Evolutionary conservation across 179 eudicot species (phyloP).

Genomic region (Heliamphora pulchella): DNA sequence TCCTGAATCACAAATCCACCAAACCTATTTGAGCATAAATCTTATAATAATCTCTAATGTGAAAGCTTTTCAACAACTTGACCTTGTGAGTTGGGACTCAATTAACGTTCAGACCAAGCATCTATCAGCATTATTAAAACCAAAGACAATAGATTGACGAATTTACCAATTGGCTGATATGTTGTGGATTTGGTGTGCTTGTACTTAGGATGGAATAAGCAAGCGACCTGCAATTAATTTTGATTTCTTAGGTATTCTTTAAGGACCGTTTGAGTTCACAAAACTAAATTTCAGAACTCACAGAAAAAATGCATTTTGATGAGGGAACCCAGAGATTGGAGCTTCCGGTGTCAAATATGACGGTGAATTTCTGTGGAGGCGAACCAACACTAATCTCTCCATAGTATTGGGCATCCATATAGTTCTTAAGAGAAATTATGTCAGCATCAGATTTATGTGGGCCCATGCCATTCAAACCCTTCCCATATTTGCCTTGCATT

Average conservation of each 20-base stretch:
- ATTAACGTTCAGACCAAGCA: not conserved
- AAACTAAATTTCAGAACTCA: slow-evolving; percentile 15
- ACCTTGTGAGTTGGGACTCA: not conserved
- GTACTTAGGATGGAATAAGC: slow-evolving; percentile 65
- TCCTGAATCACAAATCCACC: slow-evolving; percentile 21
- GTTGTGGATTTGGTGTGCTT: slow-evolving; percentile 52
- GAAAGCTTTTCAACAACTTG: too few species aligned
- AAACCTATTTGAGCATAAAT: not conserved
- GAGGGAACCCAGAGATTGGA: slow-evolving; percentile 46
- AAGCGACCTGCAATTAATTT: slow-evolving; percentile 50
- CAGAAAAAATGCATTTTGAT: slow-evolving; percentile 36
- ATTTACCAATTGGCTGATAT: slow-evolving; percentile 44
- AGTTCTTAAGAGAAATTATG: slow-evolving; percentile 51
- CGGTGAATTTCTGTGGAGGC: slow-evolving; percentile 35
- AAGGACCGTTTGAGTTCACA: not conserved
- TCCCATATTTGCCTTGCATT: slow-evolving; percentile 27
- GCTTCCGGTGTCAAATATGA: slow-evolving; percentile 36
- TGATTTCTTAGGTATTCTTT: not conserved
- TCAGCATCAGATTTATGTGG: slow-evolving; percentile 31
- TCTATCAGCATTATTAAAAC: not conserved
- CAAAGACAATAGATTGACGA: not conserved
- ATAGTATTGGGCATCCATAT: slow-evolving; percentile 30
- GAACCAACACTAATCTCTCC: slow-evolving; percentile 41
- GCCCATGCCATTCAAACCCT: slow-evolving; percentile 19
- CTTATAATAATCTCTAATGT: not conserved